Conservation (phyloP, 2,329 filamentous ascomycete genomes). For the Penicillium vulpinum region DNA sequence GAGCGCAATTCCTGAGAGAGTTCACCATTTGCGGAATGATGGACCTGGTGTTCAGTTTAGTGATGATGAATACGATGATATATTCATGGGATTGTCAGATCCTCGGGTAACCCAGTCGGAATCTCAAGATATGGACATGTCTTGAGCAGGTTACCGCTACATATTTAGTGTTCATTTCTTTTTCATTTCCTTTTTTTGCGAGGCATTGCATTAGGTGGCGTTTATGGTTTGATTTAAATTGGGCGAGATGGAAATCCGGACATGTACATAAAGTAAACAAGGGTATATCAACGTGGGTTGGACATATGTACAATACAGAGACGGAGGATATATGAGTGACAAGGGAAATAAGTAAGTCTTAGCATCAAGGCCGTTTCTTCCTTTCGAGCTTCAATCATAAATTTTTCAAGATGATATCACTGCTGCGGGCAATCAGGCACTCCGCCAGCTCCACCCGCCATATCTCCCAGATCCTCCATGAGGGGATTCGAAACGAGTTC, state of each 20-base stretch:
- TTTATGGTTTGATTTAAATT: slow-evolving; percentile 7
- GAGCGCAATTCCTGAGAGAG: neutral
- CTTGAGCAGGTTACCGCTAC: slow-evolving; percentile 21
- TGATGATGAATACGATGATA: slow-evolving; percentile 62
- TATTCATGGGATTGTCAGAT: slow-evolving; percentile 67
- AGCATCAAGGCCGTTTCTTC: neutral
- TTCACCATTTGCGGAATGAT: neutral
- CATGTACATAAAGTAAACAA: slow-evolving; percentile 21
- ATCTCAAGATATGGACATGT: slow-evolving; percentile 43
- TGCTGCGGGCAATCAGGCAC: slow-evolving; percentile 64
- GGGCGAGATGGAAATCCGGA: neutral
- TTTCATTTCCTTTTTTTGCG: too few species aligned
- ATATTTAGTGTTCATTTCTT: slow-evolving; percentile 1
- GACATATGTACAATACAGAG: slow-evolving; percentile 31
- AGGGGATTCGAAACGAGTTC: slow-evolving; percentile 67
- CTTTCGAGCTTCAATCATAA: neutral
- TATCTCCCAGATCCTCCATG: slow-evolving; percentile 73
- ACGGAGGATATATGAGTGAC: slow-evolving; percentile 1
- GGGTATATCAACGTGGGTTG: slow-evolving; percentile 36
- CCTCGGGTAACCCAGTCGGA: slow-evolving; percentile 27
- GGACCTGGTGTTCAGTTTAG: slow-evolving; percentile 32
- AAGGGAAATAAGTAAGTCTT: neutral
- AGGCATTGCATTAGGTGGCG: slow-evolving; percentile 20
- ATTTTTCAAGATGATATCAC: slow-evolving; percentile 35
- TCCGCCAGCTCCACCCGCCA: slow-evolving; percentile 58